These are phyloP conservation scores for Euclidium syriacum DNA, from an alignment of 345 rosid species.

Conservation along the genomic window DNA sequence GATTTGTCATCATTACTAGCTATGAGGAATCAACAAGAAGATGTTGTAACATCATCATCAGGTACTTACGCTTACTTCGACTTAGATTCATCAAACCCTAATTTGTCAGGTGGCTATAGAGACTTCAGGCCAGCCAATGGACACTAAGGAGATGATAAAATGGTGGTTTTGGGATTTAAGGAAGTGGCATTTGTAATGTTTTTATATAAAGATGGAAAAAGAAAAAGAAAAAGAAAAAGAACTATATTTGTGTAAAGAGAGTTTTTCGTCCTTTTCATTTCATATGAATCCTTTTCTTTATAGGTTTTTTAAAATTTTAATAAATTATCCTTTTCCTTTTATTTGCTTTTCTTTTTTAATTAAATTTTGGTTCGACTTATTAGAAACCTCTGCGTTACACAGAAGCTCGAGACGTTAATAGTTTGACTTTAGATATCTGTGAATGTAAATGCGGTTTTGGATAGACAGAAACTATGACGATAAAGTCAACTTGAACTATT, in stretches of 20 bases:
- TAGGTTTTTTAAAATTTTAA: background rate
- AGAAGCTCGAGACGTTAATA: no score
- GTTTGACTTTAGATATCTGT: no score
- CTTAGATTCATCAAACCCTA: constrained; percentile 34
- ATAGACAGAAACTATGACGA: background rate
- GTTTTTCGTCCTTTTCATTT: background rate
- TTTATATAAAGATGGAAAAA: background rate
- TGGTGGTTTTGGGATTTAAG: background rate
- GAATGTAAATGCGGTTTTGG: background rate
- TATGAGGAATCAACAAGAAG: constrained; percentile 48
- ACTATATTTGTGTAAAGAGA: constrained; percentile 14
- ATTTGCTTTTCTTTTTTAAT: background rate
- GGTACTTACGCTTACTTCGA: constrained; percentile 28
- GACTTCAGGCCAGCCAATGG: constrained; percentile 76
- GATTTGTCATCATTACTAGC: constrained; percentile 52
- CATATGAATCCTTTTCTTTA: constrained; percentile 1
- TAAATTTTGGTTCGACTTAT: background rate
- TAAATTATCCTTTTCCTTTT: background rate
- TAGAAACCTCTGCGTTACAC: background rate
- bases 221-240: background rate
- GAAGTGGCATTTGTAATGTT: constrained; percentile 14
- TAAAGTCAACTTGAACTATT: background rate
- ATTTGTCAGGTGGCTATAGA: constrained; percentile 52
- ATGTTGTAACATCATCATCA: constrained; percentile 18
- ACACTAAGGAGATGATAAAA: constrained; percentile 30